These are phyloP conservation scores for Trichosporon sp. DNA, from an alignment of 1,284 basidiomycete species.

Conservation along the genomic window DNA sequence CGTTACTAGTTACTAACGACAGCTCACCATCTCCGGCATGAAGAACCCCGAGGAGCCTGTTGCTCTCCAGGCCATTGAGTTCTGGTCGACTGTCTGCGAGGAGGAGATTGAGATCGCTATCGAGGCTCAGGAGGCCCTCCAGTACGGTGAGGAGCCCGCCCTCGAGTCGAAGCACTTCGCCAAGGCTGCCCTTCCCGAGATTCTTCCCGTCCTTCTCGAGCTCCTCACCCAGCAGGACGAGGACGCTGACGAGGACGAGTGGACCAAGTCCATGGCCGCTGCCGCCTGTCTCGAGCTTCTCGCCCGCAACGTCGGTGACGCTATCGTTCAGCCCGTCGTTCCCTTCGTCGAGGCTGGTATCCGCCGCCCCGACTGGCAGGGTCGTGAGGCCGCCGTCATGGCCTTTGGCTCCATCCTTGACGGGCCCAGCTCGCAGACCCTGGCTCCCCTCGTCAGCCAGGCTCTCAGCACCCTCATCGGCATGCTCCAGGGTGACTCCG, in stretches of 20 bases:
- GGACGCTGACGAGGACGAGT: conserved; percentile 97
- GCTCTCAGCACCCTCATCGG: conserved; percentile 91
- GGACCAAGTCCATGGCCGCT: conserved; percentile 98
- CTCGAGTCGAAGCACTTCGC: conserved; percentile 89
- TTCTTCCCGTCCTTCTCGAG: conserved; percentile 86
- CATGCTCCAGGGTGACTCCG: conserved; percentile 83
- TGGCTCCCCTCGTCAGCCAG: conserved; percentile 90
- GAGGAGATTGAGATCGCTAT: conserved; percentile 93
- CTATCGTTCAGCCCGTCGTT: conserved; percentile 88
- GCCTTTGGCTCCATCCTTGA: conserved; percentile 97
- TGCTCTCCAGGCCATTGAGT: conserved; percentile 95
- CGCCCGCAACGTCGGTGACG: conserved; percentile 86
- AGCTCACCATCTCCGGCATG: conserved; percentile 99
- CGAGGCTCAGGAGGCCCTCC: conserved; percentile 89
- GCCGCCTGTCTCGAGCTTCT: conserved; percentile 87
- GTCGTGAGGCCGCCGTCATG: conserved; percentile 96
- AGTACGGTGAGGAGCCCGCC: conserved; percentile 88
- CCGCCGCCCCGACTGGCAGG: conserved; percentile 82
- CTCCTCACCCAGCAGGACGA: conserved; percentile 92
- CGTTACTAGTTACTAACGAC: conserved; percentile 39
- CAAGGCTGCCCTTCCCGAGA: conserved; percentile 89
- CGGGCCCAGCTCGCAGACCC: conserved; percentile 75
- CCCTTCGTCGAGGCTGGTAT: conserved; percentile 98
- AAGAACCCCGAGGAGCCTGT: conserved; percentile 88
- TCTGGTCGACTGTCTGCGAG: conserved; percentile 99